Percentiles rank a stretch among this genome's conserved stretches.
Conservation (phyloP, 176 grass and related monocot species). For the Alloteropsis semialata region DNA sequence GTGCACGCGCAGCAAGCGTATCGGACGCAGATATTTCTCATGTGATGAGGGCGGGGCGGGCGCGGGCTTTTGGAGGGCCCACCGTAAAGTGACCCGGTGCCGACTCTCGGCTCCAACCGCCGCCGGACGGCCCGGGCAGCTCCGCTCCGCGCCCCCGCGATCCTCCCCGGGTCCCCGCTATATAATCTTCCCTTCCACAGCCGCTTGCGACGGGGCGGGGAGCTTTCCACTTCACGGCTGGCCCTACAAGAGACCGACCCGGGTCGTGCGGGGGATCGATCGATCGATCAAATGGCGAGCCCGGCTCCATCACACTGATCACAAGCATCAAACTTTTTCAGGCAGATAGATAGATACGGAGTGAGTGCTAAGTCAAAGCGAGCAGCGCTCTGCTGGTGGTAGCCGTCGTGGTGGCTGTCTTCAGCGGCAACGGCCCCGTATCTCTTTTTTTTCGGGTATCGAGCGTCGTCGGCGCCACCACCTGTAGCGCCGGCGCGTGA, state of each 20-base stretch:
- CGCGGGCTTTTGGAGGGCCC: not conserved
- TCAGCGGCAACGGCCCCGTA: slow-evolving; percentile 8
- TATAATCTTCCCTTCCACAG: not conserved
- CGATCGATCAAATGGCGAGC: not conserved
- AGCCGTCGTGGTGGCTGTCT: not conserved
- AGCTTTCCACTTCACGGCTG: not conserved
- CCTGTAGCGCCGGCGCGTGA: slow-evolving; percentile 24
- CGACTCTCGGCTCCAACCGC: slow-evolving; percentile 13
- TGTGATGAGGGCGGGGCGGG: slow-evolving; percentile 8
- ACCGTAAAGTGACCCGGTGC: slow-evolving; percentile 1
- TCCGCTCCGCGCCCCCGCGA: not conserved
- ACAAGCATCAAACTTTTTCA: slow-evolving; percentile 14
- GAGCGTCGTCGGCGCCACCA: not conserved
- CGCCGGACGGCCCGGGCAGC: slow-evolving; percentile 13
- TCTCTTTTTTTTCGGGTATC: not conserved
- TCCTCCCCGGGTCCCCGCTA: not conserved
- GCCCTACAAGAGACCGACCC: not conserved
- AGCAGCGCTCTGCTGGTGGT: not conserved
- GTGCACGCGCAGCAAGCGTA: slow-evolving; percentile 11
- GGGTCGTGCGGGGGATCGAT: not conserved
- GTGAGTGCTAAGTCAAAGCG: not conserved
- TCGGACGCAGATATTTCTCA: slow-evolving; percentile 36
- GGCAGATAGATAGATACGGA: not conserved
- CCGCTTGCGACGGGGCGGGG: not conserved
- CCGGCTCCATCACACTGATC: not conserved